Evolutionary conservation across 2,329 filamentous ascomycete species (phyloP).

Genomic region (Saccharata proteae): DNA sequence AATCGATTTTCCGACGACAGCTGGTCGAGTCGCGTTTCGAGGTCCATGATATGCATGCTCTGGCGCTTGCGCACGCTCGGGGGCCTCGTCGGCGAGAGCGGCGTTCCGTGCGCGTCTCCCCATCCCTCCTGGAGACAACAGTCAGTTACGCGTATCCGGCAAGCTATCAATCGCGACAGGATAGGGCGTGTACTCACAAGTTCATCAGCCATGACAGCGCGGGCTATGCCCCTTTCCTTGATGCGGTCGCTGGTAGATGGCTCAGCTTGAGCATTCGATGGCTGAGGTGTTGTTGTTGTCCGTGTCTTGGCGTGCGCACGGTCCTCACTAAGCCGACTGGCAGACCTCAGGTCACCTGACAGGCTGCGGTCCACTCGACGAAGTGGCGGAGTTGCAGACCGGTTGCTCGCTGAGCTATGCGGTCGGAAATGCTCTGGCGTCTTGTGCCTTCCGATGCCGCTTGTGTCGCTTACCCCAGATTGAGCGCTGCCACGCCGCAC

Average conservation of each 20-base stretch:
- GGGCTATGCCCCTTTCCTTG: slow-evolving; percentile 77
- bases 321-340: slow-evolving; percentile 47
- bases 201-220: slow-evolving; percentile 74
- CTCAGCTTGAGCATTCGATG: slow-evolving; percentile 21
- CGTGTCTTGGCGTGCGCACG: slow-evolving; percentile 6
- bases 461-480: slow-evolving; percentile 16
- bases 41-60: slow-evolving; percentile 88
- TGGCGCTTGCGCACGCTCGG: slow-evolving; percentile 94
- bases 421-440: slow-evolving; percentile 41
- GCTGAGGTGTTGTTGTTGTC: slow-evolving; percentile 26
- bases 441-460: slow-evolving; percentile 25
- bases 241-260: slow-evolving; percentile 58
- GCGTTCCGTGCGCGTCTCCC: slow-evolving; percentile 81
- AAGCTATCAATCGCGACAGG: slow-evolving; percentile 6
- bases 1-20: slow-evolving; percentile 73
- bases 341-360: slow-evolving; percentile 66
- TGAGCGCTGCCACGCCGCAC: slow-evolving; percentile 30
- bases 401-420: slow-evolving; percentile 47
- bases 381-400: slow-evolving; percentile 54
- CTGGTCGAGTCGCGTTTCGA: slow-evolving; percentile 76
- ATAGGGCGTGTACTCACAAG: slow-evolving; percentile 55
- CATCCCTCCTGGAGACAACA: slow-evolving; percentile 64
- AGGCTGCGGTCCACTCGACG: slow-evolving; percentile 54
- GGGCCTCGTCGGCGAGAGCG: slow-evolving; percentile 83
- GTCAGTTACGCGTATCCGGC: slow-evolving; percentile 15